Evolutionary conservation across 2,329 filamentous ascomycete species (phyloP).

Genomic region (Ophiostoma angusticollis): DNA sequence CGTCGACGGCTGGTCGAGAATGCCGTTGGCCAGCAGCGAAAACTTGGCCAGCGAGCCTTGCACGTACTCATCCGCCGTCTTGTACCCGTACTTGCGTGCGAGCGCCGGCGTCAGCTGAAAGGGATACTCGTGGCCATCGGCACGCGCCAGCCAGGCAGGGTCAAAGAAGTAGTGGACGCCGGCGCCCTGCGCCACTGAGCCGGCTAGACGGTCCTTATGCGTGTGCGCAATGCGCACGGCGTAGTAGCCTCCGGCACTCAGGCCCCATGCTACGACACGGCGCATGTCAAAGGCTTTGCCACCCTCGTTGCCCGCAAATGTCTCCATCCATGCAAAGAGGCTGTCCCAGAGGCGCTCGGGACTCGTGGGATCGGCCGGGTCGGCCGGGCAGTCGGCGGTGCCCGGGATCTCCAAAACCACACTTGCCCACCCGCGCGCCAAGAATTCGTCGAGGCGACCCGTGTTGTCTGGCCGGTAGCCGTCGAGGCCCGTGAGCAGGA

Average conservation of each 20-base stretch:
- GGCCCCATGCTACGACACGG: constrained; percentile 48
- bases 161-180: constrained; percentile 50
- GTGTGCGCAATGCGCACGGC: constrained; percentile 55
- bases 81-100: constrained; percentile 50
- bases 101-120: constrained; percentile 44
- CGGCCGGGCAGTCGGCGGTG: constrained; percentile 54
- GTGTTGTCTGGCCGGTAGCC: constrained; percentile 53
- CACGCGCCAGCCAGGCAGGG: constrained; percentile 44
- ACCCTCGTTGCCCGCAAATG: constrained; percentile 25
- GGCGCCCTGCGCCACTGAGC: constrained; percentile 49
- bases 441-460: constrained; percentile 46
- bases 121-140: constrained; percentile 55
- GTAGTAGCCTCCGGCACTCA: constrained; percentile 56
- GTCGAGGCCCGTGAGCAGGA: constrained; percentile 50
- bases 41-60: constrained; percentile 45
- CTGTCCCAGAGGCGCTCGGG: constrained; percentile 51
- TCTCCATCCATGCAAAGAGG: constrained; percentile 45
- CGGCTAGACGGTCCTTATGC: constrained; percentile 40
- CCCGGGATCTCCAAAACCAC: constrained; percentile 54
- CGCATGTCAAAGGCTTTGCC: constrained; percentile 45
- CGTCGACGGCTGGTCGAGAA: constrained; percentile 42
- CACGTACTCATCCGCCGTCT: constrained; percentile 40
- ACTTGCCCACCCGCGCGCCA: constrained; percentile 48
- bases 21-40: constrained; percentile 45
- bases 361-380: constrained; percentile 43